Evolutionary conservation across 805 yeast genomes (phyloP).

Genomic region (Schizosaccharomyces japonicus): DNA sequence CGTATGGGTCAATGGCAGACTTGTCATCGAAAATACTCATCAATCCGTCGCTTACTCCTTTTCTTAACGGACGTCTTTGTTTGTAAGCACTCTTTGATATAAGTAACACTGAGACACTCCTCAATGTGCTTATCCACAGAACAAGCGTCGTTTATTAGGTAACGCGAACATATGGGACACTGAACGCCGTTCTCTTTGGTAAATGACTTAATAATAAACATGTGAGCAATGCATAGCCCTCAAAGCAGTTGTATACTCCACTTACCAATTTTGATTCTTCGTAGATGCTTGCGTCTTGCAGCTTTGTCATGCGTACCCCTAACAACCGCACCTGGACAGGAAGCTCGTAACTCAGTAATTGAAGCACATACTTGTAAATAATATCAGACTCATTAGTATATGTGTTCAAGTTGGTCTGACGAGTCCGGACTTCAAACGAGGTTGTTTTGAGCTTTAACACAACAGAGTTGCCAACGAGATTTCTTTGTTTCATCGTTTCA

Average conservation of each 20-base stretch:
- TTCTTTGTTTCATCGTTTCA: conserved; percentile 8
- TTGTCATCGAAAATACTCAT: too few relatives aligned
- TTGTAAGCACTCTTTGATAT: conserved; percentile 9
- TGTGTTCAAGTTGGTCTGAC: conserved; percentile 8
- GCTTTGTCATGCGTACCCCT: conserved; percentile 11
- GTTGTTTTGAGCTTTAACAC: conserved; percentile 10
- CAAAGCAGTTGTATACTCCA: neutral
- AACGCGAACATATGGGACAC: conserved; percentile 11
- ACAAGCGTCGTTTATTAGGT: conserved; percentile 6
- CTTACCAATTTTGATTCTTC: conserved; percentile 9
- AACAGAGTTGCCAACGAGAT: conserved; percentile 11
- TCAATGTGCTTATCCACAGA: conserved; percentile 12
- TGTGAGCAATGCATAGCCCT: too few relatives aligned
- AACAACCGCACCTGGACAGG: conserved; percentile 12
- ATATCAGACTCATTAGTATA: conserved; percentile 9
- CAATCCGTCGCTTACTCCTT: too few relatives aligned
- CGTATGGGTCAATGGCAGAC: too few relatives aligned
- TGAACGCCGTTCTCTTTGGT: neutral
- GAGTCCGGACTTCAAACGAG: conserved; percentile 11
- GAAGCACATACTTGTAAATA: conserved; percentile 9
- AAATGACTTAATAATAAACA: neutral
- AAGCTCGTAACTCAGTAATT: conserved; percentile 10
- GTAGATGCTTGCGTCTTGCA: conserved; percentile 7
- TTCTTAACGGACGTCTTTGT: too few relatives aligned
- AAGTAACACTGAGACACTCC: conserved; percentile 11